A percentile compares a stretch with the other conserved stretches of the same genome.
These are phyloP conservation scores for Lepidium didymum DNA, from an alignment of 345 rosid genomes.

Conservation along the genomic window DNA sequence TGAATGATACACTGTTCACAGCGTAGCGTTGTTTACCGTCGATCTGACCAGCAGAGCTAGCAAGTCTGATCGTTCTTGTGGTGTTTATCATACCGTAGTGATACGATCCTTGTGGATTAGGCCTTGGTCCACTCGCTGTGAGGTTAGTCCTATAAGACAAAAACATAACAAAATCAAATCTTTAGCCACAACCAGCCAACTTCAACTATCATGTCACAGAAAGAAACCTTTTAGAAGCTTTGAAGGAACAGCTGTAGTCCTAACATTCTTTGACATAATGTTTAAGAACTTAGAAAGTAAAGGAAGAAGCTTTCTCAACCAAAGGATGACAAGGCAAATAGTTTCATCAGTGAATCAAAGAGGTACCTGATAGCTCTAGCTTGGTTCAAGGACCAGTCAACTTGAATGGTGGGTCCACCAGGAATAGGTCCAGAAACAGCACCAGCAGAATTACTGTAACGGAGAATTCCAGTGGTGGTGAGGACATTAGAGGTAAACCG, in stretches of 20 bases:
- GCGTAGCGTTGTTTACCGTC: constrained; percentile 86
- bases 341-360: too few relatives aligned
- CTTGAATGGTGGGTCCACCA: constrained; percentile 80
- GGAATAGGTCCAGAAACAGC: constrained; percentile 74
- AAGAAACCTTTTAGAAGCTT: not conserved
- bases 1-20: constrained; percentile 72
- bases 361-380: constrained; percentile 81
- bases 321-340: not conserved
- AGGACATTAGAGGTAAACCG: constrained; percentile 57
- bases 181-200: not conserved
- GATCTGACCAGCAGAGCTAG: constrained; percentile 78
- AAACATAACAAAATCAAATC: not conserved
- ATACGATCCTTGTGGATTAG: constrained; percentile 98
- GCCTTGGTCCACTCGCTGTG: constrained; percentile 97
- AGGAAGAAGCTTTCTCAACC: not conserved
- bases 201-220: not conserved
- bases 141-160: constrained; percentile 65
- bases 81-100: constrained; percentile 89
- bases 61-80: constrained; percentile 57
- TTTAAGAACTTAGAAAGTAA: too few relatives aligned
- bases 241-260: not conserved
- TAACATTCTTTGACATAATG: too few relatives aligned
- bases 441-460: constrained; percentile 69
- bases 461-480: constrained; percentile 73
- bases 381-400: constrained; percentile 91